Evolutionary conservation across 1,284 basidiomycete genomes (phyloP), one percentile per base, ranked within the genome.

Genomic region (Takashimella koratensis): DNA sequence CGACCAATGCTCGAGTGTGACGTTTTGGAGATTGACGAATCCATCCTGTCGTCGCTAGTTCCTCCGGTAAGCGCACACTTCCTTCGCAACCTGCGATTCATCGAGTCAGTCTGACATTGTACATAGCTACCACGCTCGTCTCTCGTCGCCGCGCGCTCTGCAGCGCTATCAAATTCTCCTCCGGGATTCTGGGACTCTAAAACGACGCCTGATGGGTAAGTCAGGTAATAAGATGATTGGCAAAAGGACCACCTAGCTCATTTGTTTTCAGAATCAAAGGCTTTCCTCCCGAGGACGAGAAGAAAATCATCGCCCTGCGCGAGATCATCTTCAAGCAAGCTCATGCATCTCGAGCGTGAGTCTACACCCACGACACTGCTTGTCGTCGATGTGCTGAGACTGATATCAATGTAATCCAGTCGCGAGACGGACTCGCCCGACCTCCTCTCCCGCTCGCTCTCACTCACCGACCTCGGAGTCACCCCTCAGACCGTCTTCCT

Each of bases 401-500:
- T n/a, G n/a, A n/a, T n/a, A n/a, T n/a, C n/a, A n/a, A n/a, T n/a
- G n/a, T n/a, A n/a, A n/a, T 16, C 8, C 30, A 36, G 30, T 8
- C 30, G 30, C 30, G 30, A 36, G 16, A 36, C 30, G 10, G 30
- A 36, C 4, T 22, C 26, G 25, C n/a, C 20, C 27, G 47, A 13
- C 47, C 52, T 36, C 16, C 30, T 36, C 8, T 36, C 30, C 30
- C 8, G 30, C 56, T 62, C 70, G 1, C 81, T 80, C 52, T 81
- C 88, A 3, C 86, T 86, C 65, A 81, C 84, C 8, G 83, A 90
- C 68, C 82, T 94, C 42, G 86, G 87, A 3, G 87, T 97, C n/a
- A 89, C 93, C 0, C 92, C 92, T 4, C 91, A 92, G 58, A 98
- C 94, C 0, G 88, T 98, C 21, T 98, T 99, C 76, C 81, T 98